Base-by-base conservation (phyloP, 805 yeast genomes). In the Pichia kluyveri region DNA sequence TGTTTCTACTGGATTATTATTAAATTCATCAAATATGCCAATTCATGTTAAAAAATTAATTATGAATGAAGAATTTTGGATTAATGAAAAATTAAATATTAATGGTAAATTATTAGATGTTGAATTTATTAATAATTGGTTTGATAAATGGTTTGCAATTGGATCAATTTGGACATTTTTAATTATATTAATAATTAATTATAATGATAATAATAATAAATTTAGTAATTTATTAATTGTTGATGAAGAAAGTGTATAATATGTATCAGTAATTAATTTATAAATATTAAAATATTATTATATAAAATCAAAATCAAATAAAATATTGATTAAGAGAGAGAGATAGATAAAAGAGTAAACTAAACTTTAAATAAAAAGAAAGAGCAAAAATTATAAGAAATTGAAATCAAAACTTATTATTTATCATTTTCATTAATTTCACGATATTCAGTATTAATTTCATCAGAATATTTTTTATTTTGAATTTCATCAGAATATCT, bases 51-150 rank as follows among this genome's bases (percentile, higher is more conserved):
- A 75, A 5, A 60, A 44, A 64, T 71, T 51, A 53, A 64, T 51
- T 11, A 48, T 48, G 36, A 40, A 32, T 43, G 43, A 42, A 38
- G 18, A 40, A 28, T 44, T 26, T 12, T 48, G 47, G 48, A 30
- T 42, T 6, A 11, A 26, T 11, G 38, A 36, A 27, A 43, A 36
- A 30, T n/a, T 30, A 8, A n/a, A 31, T 2, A 39, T 9, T n/a
- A 27, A 28, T 11, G 36, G 32, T 19, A 44, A 40, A 2, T 17
- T 34, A 5, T 38, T 59, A 55, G 41, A 65, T 53, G 44, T 54
- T 50, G 67, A 65, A 27, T 75, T 73, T 54, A 69, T 76, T 19
- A 80, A 76, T 50, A 59, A 61, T 19, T 74, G 78, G 77, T 77
- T 75, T 52, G 80, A 76, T 53, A 67, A 72, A 57, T 71, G 76